Percentiles rank a stretch among this genome's conserved stretches.
Evolutionary conservation across 169 alveolate species (phyloP).

Genomic region (Plasmodium berghei): DNA sequence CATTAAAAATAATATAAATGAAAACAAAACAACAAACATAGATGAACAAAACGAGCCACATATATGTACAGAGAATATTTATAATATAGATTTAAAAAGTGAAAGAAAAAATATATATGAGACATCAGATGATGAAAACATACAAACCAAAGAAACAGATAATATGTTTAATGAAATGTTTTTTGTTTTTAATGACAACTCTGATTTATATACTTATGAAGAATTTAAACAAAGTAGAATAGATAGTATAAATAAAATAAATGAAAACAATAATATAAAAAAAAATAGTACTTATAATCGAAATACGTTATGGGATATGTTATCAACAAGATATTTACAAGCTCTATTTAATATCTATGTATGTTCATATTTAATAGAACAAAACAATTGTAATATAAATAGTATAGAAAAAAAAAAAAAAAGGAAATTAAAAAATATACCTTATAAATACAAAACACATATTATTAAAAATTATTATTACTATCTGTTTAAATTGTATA

Average conservation of each 20-base stretch:
- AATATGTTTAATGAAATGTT: conserved; percentile 34
- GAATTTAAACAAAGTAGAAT: conserved; percentile 36
- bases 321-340: conserved; percentile 35
- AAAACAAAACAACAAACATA: neutral
- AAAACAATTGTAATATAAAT: conserved; percentile 15
- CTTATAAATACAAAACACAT: conserved; percentile 13
- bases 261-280: conserved; percentile 15
- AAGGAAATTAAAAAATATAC: neutral
- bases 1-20: neutral
- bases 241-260: conserved; percentile 13
- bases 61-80: too few relatives aligned
- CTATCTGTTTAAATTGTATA: conserved; percentile 32
- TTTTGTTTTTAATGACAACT: conserved; percentile 59
- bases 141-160: conserved; percentile 5
- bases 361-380: conserved; percentile 41
- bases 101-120: too few relatives aligned
- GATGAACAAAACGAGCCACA: neutral
- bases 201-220: conserved; percentile 71
- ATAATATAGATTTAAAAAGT: too few relatives aligned
- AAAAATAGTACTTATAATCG: neutral
- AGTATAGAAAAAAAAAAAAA: conserved; percentile 12
- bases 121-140: neutral
- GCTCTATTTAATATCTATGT: conserved; percentile 60
- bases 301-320: conserved; percentile 11
- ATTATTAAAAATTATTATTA: conserved; percentile 42